Base-by-base conservation (phyloP, 768 basidiomycete species). In the Boletellus ananas region DNA sequence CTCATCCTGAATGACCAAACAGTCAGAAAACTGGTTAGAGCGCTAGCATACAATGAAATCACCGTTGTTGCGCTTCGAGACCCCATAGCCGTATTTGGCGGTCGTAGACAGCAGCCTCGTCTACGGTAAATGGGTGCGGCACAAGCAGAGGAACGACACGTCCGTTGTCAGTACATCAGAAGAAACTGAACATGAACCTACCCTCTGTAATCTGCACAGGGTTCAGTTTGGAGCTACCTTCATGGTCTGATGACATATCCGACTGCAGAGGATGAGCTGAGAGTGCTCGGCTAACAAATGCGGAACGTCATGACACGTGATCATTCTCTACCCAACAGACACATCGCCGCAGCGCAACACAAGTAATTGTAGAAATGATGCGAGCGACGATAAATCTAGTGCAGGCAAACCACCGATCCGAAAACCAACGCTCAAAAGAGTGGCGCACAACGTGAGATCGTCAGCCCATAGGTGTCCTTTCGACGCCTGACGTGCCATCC, bases 41-140 rank as follows among this genome's bases (percentile, higher is more conserved):
- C 40, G 31, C 25, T 6, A 21, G 11, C 14, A 37, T 14, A 40
- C 40, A 35, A 31, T 4, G 34, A 55, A 60, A 73, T 52, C 58
- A 90, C 94, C 87, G 80, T 71, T 96, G 92, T 67, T 99, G 96
- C 33, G 96, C 96, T 67, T 97, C 96, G 36, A 97, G 81, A 39
- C 96, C 96, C 96, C 96, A 99, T 58, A 97, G 72, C 27, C 95
- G 83, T 74, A 98, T 96, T 69, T 98, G 94, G 23, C 95, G 84
- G 68, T 98, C 96, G 68, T 98, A 96, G 21, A 96, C 78, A 13
- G 88, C 90, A n/a, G 81, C 84, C 58, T 85, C 79, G 60, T 81
- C 79, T 81, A 50, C 37, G 14, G 37, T 29, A 34, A 29, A 41
- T 16, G 33, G 20, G 18, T 40, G 13, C 27, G 9, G 20, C 27